Percentiles rank a stretch among this genome's conserved stretches.
These are phyloP conservation scores for Pseudogymnoascus sp. DNA, from an alignment of 2,329 filamentous ascomycete genomes.

Conservation along the genomic window DNA sequence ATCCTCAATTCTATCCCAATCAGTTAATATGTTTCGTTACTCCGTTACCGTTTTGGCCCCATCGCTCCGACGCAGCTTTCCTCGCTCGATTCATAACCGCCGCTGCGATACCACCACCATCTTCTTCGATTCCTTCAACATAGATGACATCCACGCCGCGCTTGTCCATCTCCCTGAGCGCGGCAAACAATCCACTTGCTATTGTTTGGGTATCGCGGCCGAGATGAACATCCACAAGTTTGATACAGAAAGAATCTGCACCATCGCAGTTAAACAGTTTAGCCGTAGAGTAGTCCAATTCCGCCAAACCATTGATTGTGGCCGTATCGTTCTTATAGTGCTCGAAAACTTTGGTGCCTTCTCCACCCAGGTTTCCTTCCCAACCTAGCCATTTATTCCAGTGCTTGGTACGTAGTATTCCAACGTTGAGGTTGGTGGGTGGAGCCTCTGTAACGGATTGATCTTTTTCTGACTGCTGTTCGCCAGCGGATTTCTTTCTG, in stretches of 20 bases:
- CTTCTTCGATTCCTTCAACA: slow-evolving; percentile 71
- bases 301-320: not conserved
- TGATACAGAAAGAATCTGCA: slow-evolving; percentile 11
- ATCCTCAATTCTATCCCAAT: not conserved
- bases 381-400: slow-evolving; percentile 28
- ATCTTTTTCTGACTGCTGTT: not conserved
- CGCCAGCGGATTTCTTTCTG: too few relatives aligned
- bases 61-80: slow-evolving; percentile 54
- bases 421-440: slow-evolving; percentile 22
- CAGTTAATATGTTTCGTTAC: not conserved
- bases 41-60: not conserved
- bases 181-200: slow-evolving; percentile 80
- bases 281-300: not conserved
- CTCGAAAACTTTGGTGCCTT: not conserved
- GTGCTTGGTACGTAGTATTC: slow-evolving; percentile 32
- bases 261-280: not conserved
- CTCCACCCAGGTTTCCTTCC: not conserved
- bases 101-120: slow-evolving; percentile 72
- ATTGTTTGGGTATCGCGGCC: slow-evolving; percentile 64
- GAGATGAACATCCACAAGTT: slow-evolving; percentile 57
- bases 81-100: slow-evolving; percentile 78
- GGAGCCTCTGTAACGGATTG: slow-evolving; percentile 7
- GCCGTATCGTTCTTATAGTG: not conserved
- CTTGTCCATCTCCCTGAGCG: slow-evolving; percentile 75
- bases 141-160: slow-evolving; percentile 73